Conservation (phyloP, 768 basidiomycete genomes). For the Mycena galopus region DNA sequence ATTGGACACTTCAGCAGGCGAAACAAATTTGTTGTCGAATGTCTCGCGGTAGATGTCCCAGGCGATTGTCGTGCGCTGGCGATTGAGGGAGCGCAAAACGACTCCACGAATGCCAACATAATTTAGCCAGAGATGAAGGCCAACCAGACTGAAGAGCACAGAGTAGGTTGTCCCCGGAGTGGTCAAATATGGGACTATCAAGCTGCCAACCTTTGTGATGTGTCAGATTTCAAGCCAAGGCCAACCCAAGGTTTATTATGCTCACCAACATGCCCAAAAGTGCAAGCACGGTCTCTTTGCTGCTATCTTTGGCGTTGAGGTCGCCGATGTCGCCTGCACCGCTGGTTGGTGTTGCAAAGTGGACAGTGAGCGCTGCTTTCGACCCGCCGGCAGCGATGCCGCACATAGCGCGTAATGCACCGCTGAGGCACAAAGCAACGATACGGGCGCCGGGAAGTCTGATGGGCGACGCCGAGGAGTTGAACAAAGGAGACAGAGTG, state of each 20-base stretch:
- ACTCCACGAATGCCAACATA: slow-evolving; percentile 72
- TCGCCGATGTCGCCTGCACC: slow-evolving; percentile 77
- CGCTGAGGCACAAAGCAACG: slow-evolving; percentile 67
- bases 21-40: slow-evolving; percentile 32
- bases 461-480: slow-evolving; percentile 51
- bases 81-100: slow-evolving; percentile 68
- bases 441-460: slow-evolving; percentile 57
- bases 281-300: slow-evolving; percentile 78
- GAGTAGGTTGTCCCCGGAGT: slow-evolving; percentile 63
- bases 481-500: slow-evolving; percentile 69
- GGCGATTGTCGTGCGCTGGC: slow-evolving; percentile 66
- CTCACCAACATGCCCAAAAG: slow-evolving; percentile 77
- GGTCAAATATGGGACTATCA: slow-evolving; percentile 69
- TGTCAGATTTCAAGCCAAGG: not conserved
- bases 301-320: slow-evolving; percentile 78
- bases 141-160: slow-evolving; percentile 63
- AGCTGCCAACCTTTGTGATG: slow-evolving; percentile 63
- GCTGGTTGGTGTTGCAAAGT: slow-evolving; percentile 67
- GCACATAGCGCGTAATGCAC: slow-evolving; percentile 70
- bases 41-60: slow-evolving; percentile 60
- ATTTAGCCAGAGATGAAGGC: slow-evolving; percentile 68
- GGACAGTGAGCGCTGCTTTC: slow-evolving; percentile 76
- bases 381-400: slow-evolving; percentile 77
- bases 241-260: not conserved
- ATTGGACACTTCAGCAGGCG: slow-evolving; percentile 55